Percentiles rank a stretch among this genome's conserved stretches.
Evolutionary conservation across 306 rosid species (phyloP).

Genomic region (Delonix regia): DNA sequence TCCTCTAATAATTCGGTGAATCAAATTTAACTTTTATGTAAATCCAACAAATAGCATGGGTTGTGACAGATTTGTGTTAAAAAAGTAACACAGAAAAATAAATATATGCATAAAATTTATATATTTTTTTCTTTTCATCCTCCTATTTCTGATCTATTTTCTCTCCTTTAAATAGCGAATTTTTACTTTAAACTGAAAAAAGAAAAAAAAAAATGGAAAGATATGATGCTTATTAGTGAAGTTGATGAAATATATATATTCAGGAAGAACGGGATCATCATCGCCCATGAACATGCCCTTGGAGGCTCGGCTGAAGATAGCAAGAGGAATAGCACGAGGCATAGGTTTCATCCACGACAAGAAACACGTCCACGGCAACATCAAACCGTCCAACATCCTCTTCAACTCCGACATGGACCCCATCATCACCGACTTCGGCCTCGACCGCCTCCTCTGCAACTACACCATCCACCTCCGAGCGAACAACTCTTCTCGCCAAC

Average conservation of each 20-base stretch:
- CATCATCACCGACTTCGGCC: conserved; percentile 69
- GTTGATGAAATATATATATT: background rate
- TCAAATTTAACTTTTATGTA: too few species aligned
- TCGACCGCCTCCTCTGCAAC: conserved; percentile 47
- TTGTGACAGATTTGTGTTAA: too few species aligned
- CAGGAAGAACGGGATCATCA: conserved; percentile 73
- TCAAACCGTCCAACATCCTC: conserved; percentile 82
- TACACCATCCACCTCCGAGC: background rate
- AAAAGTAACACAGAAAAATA: too few species aligned
- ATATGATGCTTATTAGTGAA: background rate
- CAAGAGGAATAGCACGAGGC: conserved; percentile 79
- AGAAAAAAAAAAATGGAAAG: too few species aligned
- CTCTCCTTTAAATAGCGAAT: too few species aligned
- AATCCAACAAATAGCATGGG: too few species aligned
- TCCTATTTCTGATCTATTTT: too few species aligned
- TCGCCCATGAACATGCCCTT: conserved; percentile 61
- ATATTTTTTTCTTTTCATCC: too few species aligned
- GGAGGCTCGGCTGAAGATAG: conserved; percentile 68
- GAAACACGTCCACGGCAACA: conserved; percentile 83
- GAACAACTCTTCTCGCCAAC: conserved; percentile 43
- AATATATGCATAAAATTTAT: too few species aligned
- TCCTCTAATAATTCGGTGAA: too few species aligned
- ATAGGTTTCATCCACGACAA: conserved; percentile 81
- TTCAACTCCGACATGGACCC: conserved; percentile 73
- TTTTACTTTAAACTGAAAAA: too few species aligned